Evolutionary conservation across 2,329 filamentous ascomycete genomes (phyloP), one percentile per base, ranked within the genome.

Genomic region (Trichoderma oligosporum): DNA sequence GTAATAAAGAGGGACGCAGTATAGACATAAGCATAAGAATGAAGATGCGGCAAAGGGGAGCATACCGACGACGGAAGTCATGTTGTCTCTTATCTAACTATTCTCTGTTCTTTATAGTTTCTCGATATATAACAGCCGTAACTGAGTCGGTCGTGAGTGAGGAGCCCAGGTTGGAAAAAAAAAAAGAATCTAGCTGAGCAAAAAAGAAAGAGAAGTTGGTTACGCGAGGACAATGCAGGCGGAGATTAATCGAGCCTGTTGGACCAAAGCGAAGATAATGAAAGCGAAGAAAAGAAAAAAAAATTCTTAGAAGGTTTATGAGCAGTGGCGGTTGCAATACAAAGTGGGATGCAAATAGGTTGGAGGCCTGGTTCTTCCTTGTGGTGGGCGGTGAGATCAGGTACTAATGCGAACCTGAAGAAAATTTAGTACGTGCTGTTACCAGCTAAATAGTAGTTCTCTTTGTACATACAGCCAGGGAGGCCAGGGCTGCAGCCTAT

Each of bases 61-160:
- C 59, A 31, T 56, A 60, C 59, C 59, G 46, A 60, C 59, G 49
- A 60, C 59, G 38, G 57, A 60, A 55, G 58, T 46, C 59, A 60
- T 60, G 56, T 33, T 59, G 46, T 33, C 56, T 48, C 29, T 42
- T 2, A 41, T 36, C 25, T 24, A 16, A 25, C 31, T 44, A 20
- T 48, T 42, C 49, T 24, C 33, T 45, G 36, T 24, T 20, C 24
- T 39, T 31, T 12, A 8, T 11, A 20, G 27, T 18, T 20, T 46
- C 20, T 60, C 53, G 47, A 33, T 46, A 38, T n/a, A 36, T 20
- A 24, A 29, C 48, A 52, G 45, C 14, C 24, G 55, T 31, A 42
- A 27, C 29, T 44, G 46, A 38, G 55, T 51, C 16, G 46, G 55
- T 51, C 16, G 38, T 11, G 44, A 55, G 24, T 59, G 57, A 55